Conservation (phyloP, 805 yeast species). For the Groenewaldozyma salmanticensis region DNA sequence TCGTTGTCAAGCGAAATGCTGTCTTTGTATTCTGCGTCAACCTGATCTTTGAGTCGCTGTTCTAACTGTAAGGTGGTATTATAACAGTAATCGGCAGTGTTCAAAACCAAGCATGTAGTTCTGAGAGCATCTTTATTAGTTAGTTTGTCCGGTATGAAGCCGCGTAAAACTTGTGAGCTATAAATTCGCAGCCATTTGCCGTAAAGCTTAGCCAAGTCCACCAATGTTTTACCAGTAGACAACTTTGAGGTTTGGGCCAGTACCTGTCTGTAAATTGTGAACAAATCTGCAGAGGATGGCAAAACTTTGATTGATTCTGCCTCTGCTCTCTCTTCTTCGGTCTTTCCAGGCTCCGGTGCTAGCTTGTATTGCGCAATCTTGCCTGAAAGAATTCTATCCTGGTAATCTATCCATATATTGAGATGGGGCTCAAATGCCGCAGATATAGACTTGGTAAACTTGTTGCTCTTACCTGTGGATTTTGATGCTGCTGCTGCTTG, state of each 20-base stretch:
- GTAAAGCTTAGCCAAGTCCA: slow-evolving; percentile 49
- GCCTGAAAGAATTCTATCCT: slow-evolving; percentile 51
- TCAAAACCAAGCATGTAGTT: slow-evolving; percentile 61
- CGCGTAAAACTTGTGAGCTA: slow-evolving; percentile 39
- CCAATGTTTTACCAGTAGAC: slow-evolving; percentile 35
- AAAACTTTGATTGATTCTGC: slow-evolving; percentile 51
- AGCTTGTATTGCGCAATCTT: slow-evolving; percentile 54
- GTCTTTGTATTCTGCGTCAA: slow-evolving; percentile 35
- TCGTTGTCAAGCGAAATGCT: slow-evolving; percentile 42
- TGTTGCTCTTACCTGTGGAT: slow-evolving; percentile 12
- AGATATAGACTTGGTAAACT: slow-evolving; percentile 40
- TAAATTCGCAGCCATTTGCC: slow-evolving; percentile 56
- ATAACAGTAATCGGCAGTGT: slow-evolving; percentile 85
- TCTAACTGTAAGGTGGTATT: slow-evolving; percentile 70
- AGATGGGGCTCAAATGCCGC: slow-evolving; percentile 78
- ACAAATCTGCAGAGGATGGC: slow-evolving; percentile 80
- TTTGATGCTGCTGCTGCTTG: slow-evolving; percentile 8
- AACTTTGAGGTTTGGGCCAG: slow-evolving; percentile 60
- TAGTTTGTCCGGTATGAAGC: slow-evolving; percentile 36
- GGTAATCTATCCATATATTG: slow-evolving; percentile 77
- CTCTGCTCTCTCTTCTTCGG: slow-evolving; percentile 31
- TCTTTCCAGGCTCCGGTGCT: slow-evolving; percentile 31
- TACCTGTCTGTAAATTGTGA: slow-evolving; percentile 64
- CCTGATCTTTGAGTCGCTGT: slow-evolving; percentile 41
- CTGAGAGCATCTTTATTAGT: slow-evolving; percentile 51